These are phyloP conservation scores for Quercus cerris DNA, from an alignment of 306 rosid genomes.

Conservation along the genomic window DNA sequence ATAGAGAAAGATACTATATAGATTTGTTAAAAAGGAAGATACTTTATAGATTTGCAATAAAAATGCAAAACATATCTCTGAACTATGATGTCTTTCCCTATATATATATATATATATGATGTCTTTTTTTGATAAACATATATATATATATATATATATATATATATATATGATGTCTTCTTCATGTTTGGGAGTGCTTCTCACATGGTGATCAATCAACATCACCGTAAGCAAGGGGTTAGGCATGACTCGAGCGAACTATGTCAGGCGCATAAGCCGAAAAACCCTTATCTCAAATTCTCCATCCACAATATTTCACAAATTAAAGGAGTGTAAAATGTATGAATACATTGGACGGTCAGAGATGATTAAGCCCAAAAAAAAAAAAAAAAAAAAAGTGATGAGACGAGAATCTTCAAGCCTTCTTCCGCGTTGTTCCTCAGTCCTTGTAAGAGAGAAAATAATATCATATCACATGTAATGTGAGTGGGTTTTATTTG, in stretches of 20 bases:
- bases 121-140: too few relatives aligned
- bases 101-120: too few relatives aligned
- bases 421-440: constrained; percentile 54
- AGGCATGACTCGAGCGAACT: neutral
- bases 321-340: neutral
- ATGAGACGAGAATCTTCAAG: constrained; percentile 45
- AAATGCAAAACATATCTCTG: too few relatives aligned
- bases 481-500: too few relatives aligned
- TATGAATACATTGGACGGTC: neutral
- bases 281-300: neutral
- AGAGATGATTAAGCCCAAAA: neutral
- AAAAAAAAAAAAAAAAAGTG: neutral
- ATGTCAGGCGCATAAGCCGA: constrained; percentile 1
- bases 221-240: constrained; percentile 34
- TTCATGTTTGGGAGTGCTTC: neutral
- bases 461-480: too few relatives aligned
- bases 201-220: neutral
- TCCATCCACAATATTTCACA: neutral
- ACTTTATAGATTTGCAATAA: too few relatives aligned
- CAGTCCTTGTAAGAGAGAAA: neutral
- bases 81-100: too few relatives aligned
- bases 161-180: neutral
- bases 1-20: too few relatives aligned
- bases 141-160: too few relatives aligned
- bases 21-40: too few relatives aligned